Evolutionary conservation across 2,329 filamentous ascomycete genomes (phyloP).

Genomic region (Claviceps capensis): DNA sequence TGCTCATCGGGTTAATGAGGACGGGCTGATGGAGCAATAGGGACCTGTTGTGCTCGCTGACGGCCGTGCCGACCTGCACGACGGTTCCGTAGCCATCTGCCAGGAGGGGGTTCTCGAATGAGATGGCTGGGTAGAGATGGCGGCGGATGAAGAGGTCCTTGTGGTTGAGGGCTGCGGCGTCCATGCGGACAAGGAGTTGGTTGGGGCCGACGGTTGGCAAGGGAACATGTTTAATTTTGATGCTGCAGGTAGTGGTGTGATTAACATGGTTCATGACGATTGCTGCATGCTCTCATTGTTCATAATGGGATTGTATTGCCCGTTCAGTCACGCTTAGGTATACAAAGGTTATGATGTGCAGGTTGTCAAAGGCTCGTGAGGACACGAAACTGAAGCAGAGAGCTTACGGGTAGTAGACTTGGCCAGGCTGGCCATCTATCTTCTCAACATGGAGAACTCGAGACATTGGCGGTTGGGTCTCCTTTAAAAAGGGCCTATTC

Average conservation of each 20-base stretch:
- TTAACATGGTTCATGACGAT: too few relatives aligned
- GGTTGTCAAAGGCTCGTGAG: too few relatives aligned
- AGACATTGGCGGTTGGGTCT: conserved; percentile 29
- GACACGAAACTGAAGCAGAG: background rate
- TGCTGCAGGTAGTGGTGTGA: conserved; percentile 20
- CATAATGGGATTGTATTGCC: too few relatives aligned
- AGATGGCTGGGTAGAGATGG: conserved; percentile 76
- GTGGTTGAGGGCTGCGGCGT: conserved; percentile 80
- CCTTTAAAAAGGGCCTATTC: background rate
- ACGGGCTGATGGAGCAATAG: conserved; percentile 52
- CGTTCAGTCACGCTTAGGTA: too few relatives aligned
- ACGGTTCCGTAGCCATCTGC: conserved; percentile 74
- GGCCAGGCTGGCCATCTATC: conserved; percentile 64
- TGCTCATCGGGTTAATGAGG: conserved; percentile 61
- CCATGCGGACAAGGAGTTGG: conserved; percentile 63
- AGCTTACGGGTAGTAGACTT: conserved; percentile 69
- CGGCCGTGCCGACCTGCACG: conserved; percentile 42
- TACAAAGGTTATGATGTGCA: too few relatives aligned
- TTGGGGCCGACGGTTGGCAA: conserved; percentile 48
- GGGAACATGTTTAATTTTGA: conserved; percentile 46
- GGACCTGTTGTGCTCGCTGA: conserved; percentile 20
- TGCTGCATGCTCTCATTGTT: too few relatives aligned
- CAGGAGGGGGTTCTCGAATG: conserved; percentile 65
- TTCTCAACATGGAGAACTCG: conserved; percentile 50
- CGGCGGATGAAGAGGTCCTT: conserved; percentile 90